Evolutionary conservation across 1,139 yeast species (phyloP).

Genomic region (Yamadazyma triangularis): DNA sequence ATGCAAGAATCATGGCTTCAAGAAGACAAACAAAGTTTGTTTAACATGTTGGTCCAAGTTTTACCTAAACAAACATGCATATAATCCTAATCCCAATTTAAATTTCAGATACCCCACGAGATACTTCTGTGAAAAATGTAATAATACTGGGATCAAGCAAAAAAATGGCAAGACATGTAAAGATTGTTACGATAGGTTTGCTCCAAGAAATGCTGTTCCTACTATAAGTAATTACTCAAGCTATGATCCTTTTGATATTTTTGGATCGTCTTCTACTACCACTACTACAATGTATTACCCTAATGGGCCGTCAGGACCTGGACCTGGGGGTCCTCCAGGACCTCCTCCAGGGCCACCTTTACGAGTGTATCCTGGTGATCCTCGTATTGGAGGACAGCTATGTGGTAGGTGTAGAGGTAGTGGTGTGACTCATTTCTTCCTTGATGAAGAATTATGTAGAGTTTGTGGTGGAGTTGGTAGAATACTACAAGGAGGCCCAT

Average conservation of each 20-base stretch:
- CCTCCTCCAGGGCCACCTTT: constrained; percentile 14
- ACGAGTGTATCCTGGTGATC: constrained; percentile 75
- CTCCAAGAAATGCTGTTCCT: constrained; percentile 31
- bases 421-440: constrained; percentile 50
- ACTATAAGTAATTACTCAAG: constrained; percentile 6
- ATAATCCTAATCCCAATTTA: constrained; percentile 37
- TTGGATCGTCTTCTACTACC: constrained; percentile 15
- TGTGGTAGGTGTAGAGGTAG: constrained; percentile 79
- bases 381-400: constrained; percentile 70
- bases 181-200: constrained; percentile 67
- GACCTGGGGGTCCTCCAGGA: no score
- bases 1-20: constrained; percentile 41
- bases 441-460: constrained; percentile 55
- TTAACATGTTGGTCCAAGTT: constrained; percentile 32
- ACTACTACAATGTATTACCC: constrained; percentile 6
- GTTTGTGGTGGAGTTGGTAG: constrained; percentile 71
- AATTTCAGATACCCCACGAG: constrained; percentile 54
- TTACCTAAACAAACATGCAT: constrained; percentile 26
- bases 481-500: constrained; percentile 12
- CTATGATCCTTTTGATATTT: constrained; percentile 11
- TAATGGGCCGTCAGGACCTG: not conserved
- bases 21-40: constrained; percentile 25
- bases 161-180: constrained; percentile 67
- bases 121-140: constrained; percentile 64
- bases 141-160: constrained; percentile 66